Base-by-base conservation (phyloP, 2,329 filamentous ascomycete genomes). In the Phoma sp. region DNA sequence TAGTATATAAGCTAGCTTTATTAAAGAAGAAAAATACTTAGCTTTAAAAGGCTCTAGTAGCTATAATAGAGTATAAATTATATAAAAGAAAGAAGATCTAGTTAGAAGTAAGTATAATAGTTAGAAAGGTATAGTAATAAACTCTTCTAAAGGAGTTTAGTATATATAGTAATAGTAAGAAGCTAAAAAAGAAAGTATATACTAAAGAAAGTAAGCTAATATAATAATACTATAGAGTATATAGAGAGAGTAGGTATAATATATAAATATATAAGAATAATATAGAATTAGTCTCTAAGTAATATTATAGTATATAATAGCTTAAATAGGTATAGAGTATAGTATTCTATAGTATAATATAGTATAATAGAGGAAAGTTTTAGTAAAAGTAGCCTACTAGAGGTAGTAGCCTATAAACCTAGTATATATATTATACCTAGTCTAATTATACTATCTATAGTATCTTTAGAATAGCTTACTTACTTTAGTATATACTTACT, bases 101-200 rank as follows among this genome's bases (percentile, higher is more conserved):
- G 28, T 3, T 12, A 33, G 4, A 33, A 23, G 11, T 5, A 33
- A 36, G 10, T 20, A 1, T 37, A 18, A 46, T 46, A 46, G 21
- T 37, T 28, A 20, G 21, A 7, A 12, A 46, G 7, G 21, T 21
- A 9, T 2, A 10, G 2, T 28, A 28, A 2, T n/a, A 28, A 46
- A 28, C 20, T 11, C 14, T 32, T 37, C 23, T 46, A 37, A 46
- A 14, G 7, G n/a, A 46, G 42, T 46, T 46, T 29, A 37, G 42
- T 1, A 23, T 11, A 7, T 11, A n/a, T 46, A 37, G 30, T 46
- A 37, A 46, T 46, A 37, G 30, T 12, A 46, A 46, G 21, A 46
- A 36, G 17, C 14, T n/a, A n/a, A n/a, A n/a, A n/a, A n/a, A n/a
- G n/a, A n/a, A n/a, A n/a, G n/a, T n/a, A n/a, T n/a, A n/a, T 15